A percentile compares a stretch with the other conserved stretches of the same genome.
Conservation (phyloP, 345 rosid genomes). For the Luvunga scandens region DNA sequence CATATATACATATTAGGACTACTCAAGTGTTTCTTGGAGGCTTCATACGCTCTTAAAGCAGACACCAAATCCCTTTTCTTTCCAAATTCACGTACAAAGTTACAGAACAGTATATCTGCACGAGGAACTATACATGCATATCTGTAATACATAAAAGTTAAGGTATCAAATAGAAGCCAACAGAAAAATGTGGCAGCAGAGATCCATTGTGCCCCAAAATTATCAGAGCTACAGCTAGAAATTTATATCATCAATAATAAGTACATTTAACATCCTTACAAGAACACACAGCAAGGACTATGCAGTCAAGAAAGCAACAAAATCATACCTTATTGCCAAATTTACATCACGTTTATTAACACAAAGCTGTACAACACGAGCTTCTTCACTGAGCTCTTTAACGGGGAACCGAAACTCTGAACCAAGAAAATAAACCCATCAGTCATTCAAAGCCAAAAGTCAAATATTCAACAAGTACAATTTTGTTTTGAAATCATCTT, state of each 20-base stretch:
- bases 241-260: not conserved
- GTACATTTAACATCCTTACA: not conserved
- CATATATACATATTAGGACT: slow-evolving; percentile 71
- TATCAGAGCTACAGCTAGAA: not conserved
- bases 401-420: slow-evolving; percentile 63
- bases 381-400: slow-evolving; percentile 62
- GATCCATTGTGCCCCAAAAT: not conserved
- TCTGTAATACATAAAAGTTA: slow-evolving; percentile 44
- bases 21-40: slow-evolving; percentile 43
- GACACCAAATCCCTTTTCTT: slow-evolving; percentile 70
- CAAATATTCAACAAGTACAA: not conserved
- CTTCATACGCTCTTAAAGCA: slow-evolving; percentile 71
- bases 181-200: not conserved
- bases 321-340: slow-evolving; percentile 68
- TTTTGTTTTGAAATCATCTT: not conserved
- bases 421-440: slow-evolving; percentile 23
- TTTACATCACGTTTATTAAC: slow-evolving; percentile 52
- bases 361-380: slow-evolving; percentile 49
- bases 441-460: not conserved
- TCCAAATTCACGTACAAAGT: slow-evolving; percentile 67
- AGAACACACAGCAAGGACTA: not conserved
- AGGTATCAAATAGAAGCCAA: slow-evolving; percentile 15
- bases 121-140: slow-evolving; percentile 65
- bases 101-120: slow-evolving; percentile 63
- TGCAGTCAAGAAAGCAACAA: slow-evolving; percentile 1